Evolutionary conservation across 108 stramenopile genomes (phyloP), one percentile per base, ranked within the genome.

Genomic region (Pinguiococcus pyrenoidosus): DNA sequence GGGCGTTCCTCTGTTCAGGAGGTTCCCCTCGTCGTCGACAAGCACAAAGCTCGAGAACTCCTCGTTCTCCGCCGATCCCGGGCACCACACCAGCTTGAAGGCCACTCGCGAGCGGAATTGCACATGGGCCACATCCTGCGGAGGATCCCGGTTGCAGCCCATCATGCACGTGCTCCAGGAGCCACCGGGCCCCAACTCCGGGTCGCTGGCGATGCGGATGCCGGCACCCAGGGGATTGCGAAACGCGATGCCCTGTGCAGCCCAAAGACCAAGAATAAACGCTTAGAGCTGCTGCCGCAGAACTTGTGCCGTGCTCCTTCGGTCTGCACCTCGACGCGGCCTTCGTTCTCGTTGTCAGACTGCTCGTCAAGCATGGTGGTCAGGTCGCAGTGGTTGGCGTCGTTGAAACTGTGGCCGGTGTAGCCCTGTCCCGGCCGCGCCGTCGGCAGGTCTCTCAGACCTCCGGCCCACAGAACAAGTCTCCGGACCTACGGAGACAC

Each of bases 81-180:
- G 87, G 3, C 77, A 79, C 87, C 87, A 89, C 1, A 89, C 87
- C 4, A 89, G 59, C 56, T 85, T 85, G 43, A 84, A 89, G 22
- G 84, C 84, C 44, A 89, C 77, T 37, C 80, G 44, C 4, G 84
- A 73, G 37, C 67, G 72, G 43, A 89, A 89, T 36, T 89, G 87
- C 40, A 89, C 51, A 48, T 85, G 84, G 1, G 87, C 87, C 12
- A 89, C 87, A 62, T 89, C 87, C 36, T 66, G 73, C 12, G 87
- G 84, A 12, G 87, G 87, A 8, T 53, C 50, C 23, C 17, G 4
- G 37, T 28, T 42, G 21, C 53, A 84, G 10, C 86, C 86, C 14
- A 73, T 64, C 12, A 77, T 78, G 54, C 86, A 88, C 0, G 86
- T 88, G 14, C 74, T 72, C 86, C 86, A 88, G 18, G 64, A 67